These are phyloP conservation scores for Diaporthe australafricana DNA, from an alignment of 2,329 filamentous ascomycete species.

Conservation along the genomic window DNA sequence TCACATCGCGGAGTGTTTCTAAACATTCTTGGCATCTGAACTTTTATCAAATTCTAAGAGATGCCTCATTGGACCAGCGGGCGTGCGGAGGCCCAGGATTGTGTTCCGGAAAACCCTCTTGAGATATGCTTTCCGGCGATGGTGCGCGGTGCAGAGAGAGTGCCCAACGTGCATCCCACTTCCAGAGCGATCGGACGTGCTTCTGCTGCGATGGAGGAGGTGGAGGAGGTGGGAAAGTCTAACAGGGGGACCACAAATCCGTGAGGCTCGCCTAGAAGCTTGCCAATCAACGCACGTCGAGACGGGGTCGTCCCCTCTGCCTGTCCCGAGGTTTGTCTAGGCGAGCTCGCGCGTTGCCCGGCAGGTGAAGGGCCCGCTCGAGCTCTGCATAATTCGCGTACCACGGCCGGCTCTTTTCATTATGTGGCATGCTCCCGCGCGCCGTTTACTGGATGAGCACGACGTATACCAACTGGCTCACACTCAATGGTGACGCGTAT, in stretches of 20 bases:
- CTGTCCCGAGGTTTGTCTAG: conserved; percentile 11
- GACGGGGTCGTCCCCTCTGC: conserved; percentile 13
- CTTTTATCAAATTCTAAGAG: not conserved
- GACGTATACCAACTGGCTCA: not conserved
- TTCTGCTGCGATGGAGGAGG: not conserved
- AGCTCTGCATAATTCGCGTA: not conserved
- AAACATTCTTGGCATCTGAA: conserved; percentile 28
- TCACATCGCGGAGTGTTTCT: conserved; percentile 23
- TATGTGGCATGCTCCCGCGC: not conserved
- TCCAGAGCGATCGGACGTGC: not conserved
- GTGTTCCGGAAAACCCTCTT: conserved; percentile 9
- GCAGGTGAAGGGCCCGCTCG: not conserved
- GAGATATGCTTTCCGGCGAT: conserved; percentile 17
- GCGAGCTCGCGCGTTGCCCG: not conserved
- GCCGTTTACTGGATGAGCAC: not conserved
- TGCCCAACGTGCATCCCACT: too few species aligned
- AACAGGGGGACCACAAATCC: not conserved
- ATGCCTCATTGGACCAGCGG: conserved; percentile 9
- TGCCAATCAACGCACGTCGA: not conserved
- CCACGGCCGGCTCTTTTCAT: too few species aligned
- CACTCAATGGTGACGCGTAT: not conserved
- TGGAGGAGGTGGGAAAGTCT: not conserved
- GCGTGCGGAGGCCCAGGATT: conserved; percentile 18
- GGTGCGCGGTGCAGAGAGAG: not conserved
- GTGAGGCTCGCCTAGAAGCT: not conserved